These are phyloP conservation scores for Spathaspora boniae DNA, from an alignment of 805 yeast species.

Conservation along the genomic window DNA sequence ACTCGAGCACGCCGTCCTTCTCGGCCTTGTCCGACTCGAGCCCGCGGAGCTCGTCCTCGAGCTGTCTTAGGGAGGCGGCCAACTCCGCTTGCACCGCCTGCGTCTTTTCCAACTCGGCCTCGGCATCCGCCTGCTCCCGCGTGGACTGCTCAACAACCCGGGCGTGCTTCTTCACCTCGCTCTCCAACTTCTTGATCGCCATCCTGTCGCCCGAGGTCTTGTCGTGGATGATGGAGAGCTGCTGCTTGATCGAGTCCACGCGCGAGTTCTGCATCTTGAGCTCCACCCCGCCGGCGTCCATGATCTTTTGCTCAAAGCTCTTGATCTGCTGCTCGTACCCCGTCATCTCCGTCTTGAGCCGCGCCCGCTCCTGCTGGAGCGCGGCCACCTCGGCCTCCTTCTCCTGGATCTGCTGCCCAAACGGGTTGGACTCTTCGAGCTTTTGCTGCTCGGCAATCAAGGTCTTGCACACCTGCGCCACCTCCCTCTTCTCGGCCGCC, in stretches of 20 bases:
- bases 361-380: slow-evolving; percentile 16
- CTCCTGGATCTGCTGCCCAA: slow-evolving; percentile 38
- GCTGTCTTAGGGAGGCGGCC: slow-evolving; percentile 29
- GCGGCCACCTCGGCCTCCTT: slow-evolving; percentile 20
- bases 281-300: slow-evolving; percentile 89
- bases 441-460: slow-evolving; percentile 36
- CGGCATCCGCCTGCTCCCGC: slow-evolving; percentile 37
- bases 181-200: slow-evolving; percentile 57
- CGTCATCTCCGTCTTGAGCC: slow-evolving; percentile 51
- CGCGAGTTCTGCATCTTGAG: slow-evolving; percentile 75
- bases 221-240: slow-evolving; percentile 56
- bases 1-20: slow-evolving; percentile 37
- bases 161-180: slow-evolving; percentile 54
- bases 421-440: slow-evolving; percentile 21
- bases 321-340: slow-evolving; percentile 56
- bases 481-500: slow-evolving; percentile 48
- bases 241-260: slow-evolving; percentile 71
- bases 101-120: slow-evolving; percentile 21
- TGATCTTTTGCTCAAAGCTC: slow-evolving; percentile 66
- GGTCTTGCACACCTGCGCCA: slow-evolving; percentile 41
- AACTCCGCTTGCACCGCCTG: slow-evolving; percentile 17
- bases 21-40: slow-evolving; percentile 39
- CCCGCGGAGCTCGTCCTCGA: slow-evolving; percentile 25
- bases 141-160: slow-evolving; percentile 46
- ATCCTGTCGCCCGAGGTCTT: slow-evolving; percentile 57